Percentiles rank a stretch among this genome's conserved stretches.
Conservation (phyloP, 1,284 basidiomycete genomes). For the Cutaneotrichosporon sp. region DNA sequence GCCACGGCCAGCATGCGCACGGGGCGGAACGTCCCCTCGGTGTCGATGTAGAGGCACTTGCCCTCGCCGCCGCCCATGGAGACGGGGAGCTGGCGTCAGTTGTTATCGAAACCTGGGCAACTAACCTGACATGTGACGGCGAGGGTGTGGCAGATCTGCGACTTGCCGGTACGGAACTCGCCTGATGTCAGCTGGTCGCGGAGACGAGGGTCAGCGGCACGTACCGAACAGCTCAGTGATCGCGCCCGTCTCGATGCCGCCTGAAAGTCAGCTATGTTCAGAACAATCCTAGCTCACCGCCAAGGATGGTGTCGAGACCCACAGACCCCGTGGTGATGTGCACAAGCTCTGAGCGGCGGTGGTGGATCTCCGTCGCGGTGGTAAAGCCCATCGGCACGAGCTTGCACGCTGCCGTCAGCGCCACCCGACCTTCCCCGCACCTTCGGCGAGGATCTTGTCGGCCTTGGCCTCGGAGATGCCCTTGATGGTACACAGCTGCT, state of each 20-base stretch:
- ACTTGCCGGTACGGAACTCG: constrained; percentile 98
- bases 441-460: constrained; percentile 92
- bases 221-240: constrained; percentile 95
- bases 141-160: constrained; percentile 96
- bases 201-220: no score
- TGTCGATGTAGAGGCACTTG: constrained; percentile 98
- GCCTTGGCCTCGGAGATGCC: constrained; percentile 98
- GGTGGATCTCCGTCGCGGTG: constrained; percentile 96
- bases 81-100: constrained; percentile 68
- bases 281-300: constrained; percentile 67
- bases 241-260: constrained; percentile 96
- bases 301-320: constrained; percentile 91
- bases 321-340: constrained; percentile 97
- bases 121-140: constrained; percentile 89
- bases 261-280: constrained; percentile 55
- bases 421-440: constrained; percentile 55
- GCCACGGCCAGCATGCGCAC: constrained; percentile 92
- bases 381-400: constrained; percentile 97
- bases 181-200: constrained; percentile 32
- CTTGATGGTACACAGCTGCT: constrained; percentile 85
- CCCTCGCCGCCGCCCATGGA: constrained; percentile 99
- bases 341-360: constrained; percentile 91
- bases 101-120: no score
- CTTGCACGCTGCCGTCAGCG: constrained; percentile 72
- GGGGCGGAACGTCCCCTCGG: constrained; percentile 98